A percentile compares a stretch with the other conserved stretches of the same genome.
These are phyloP conservation scores for Apophysomyces trapeziformis DNA, from an alignment of 371 early-diverging fungal species.

Conservation along the genomic window DNA sequence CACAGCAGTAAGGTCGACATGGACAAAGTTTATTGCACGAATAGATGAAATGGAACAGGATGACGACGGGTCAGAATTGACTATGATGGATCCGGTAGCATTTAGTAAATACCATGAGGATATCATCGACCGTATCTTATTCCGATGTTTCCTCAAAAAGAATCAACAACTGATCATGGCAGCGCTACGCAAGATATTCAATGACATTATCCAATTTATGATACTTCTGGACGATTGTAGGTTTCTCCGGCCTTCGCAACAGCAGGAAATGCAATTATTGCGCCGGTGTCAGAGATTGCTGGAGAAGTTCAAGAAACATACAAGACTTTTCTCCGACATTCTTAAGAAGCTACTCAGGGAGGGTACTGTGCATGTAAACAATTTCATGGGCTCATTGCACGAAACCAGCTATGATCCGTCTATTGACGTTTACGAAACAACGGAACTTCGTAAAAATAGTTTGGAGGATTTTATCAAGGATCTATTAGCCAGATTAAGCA, in stretches of 20 bases:
- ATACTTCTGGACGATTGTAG: constrained; percentile 19
- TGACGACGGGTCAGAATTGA: constrained; percentile 17
- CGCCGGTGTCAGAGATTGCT: constrained; percentile 26
- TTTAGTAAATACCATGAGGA: constrained; percentile 53
- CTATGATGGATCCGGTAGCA: constrained; percentile 42
- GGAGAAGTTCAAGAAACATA: constrained; percentile 35
- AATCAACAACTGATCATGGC: constrained; percentile 46
- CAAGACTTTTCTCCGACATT: constrained; percentile 38
- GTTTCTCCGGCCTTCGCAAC: background rate
- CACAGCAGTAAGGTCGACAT: constrained; percentile 46
- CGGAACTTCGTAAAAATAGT: constrained; percentile 26
- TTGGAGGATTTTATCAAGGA: constrained; percentile 38
- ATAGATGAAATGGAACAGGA: constrained; percentile 27
- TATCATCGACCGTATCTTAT: constrained; percentile 55
- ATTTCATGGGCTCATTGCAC: constrained; percentile 34
- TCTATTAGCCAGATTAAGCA: constrained; percentile 27
- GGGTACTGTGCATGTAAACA: constrained; percentile 41
- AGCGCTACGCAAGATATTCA: constrained; percentile 38
- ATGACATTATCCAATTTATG: constrained; percentile 40
- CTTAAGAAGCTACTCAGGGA: constrained; percentile 43
- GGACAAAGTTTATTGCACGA: constrained; percentile 48
- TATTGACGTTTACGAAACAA: constrained; percentile 29
- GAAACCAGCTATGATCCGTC: constrained; percentile 25
- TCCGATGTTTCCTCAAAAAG: constrained; percentile 53
- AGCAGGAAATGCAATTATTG: constrained; percentile 10